Conservation (phyloP, 805 yeast genomes). For the Zygotorulaspora danielsina region DNA sequence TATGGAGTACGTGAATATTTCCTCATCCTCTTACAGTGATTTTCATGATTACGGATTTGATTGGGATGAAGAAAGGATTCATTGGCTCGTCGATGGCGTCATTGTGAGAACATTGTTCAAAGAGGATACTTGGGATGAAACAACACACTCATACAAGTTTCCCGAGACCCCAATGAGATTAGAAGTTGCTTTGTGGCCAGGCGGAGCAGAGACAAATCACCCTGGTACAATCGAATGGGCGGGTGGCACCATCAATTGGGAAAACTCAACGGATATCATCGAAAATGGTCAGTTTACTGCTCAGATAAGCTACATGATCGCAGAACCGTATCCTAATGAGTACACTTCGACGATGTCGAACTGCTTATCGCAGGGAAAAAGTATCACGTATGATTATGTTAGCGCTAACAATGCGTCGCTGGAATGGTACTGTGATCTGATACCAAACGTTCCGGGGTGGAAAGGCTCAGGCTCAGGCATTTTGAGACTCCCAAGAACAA, state of each 20-base stretch:
- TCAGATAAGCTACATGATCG: conserved; percentile 49
- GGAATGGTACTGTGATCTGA: conserved; percentile 19
- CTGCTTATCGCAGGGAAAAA: conserved; percentile 10
- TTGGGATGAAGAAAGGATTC: conserved; percentile 69
- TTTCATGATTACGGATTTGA: conserved; percentile 76
- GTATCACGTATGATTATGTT: conserved; percentile 12
- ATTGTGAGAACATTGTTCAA: conserved; percentile 59
- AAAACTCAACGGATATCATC: conserved; percentile 58
- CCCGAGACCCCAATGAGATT: conserved; percentile 77
- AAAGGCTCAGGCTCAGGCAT: conserved; percentile 11
- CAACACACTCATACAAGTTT: conserved; percentile 47
- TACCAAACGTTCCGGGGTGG: conserved; percentile 15
- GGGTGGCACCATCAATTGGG: conserved; percentile 86
- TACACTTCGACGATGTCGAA: conserved; percentile 14
- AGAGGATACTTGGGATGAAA: conserved; percentile 58
- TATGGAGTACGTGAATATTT: conserved; percentile 28
- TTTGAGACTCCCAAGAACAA: conserved; percentile 5
- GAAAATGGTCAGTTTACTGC: conserved; percentile 74
- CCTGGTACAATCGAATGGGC: conserved; percentile 78
- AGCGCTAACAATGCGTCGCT: conserved; percentile 12
- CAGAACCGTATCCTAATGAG: conserved; percentile 54
- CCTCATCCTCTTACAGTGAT: conserved; percentile 52
- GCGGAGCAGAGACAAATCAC: conserved; percentile 50
- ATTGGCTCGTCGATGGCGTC: conserved; percentile 70
- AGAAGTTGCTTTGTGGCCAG: conserved; percentile 78